phyloP scores from a whole-genome alignment of 2,329 filamentous ascomycete species.

The Colletotrichum agaves region DNA sequence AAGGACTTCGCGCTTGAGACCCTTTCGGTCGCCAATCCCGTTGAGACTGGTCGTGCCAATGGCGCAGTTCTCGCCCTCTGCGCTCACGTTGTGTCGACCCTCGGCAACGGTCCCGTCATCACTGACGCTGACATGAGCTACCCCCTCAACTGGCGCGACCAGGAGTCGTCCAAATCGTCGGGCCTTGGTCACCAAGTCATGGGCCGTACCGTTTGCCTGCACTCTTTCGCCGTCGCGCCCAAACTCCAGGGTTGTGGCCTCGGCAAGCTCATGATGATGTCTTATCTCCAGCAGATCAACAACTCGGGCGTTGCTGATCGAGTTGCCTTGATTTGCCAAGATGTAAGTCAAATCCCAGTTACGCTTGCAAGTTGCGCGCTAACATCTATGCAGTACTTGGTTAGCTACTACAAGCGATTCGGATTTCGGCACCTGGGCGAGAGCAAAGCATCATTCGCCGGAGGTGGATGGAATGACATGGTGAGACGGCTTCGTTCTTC shows the following conservation, averaged over 20 bases:
- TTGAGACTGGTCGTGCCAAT: conserved; percentile 69
- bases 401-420: conserved; percentile 80
- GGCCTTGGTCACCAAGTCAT: conserved; percentile 75
- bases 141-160: conserved; percentile 73
- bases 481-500: conserved; percentile 55
- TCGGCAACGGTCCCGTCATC: conserved; percentile 70
- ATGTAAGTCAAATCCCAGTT: conserved; percentile 56
- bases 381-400: conserved; percentile 61
- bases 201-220: conserved; percentile 81
- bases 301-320: conserved; percentile 76
- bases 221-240: conserved; percentile 84
- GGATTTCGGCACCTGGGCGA: conserved; percentile 76
- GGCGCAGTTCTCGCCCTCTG: conserved; percentile 72
- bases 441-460: conserved; percentile 78
- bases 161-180: conserved; percentile 44
- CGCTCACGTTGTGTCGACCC: conserved; percentile 82
- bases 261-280: conserved; percentile 77
- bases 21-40: conserved; percentile 61
- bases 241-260: conserved; percentile 79
- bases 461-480: conserved; percentile 87
- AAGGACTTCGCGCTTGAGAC: conserved; percentile 64
- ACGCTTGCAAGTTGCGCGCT: conserved; percentile 3
- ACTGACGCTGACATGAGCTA: conserved; percentile 82
- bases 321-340: conserved; percentile 80
- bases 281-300: conserved; percentile 81